phyloP scores from a whole-genome alignment of 2,329 filamentous ascomycete species.

The Sporothrix globosa region DNA sequence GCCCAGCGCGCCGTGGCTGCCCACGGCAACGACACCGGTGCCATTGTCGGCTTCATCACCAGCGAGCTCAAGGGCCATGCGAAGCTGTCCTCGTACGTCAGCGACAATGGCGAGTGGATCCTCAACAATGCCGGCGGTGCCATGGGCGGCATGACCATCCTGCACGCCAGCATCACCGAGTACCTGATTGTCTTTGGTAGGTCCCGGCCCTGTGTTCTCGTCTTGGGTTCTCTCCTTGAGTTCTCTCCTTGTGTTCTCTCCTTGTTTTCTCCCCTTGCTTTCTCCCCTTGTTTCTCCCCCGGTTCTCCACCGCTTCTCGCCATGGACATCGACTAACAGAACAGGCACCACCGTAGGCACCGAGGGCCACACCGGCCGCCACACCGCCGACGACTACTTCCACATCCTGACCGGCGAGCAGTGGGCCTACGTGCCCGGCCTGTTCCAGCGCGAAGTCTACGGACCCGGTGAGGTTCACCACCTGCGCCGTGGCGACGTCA shows the following conservation, averaged over 20 bases:
- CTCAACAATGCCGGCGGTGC: conserved; percentile 92
- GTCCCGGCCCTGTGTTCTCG: conserved; percentile 33
- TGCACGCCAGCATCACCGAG: conserved; percentile 85
- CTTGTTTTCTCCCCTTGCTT: background rate
- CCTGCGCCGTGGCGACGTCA: conserved; percentile 69
- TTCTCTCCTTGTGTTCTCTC: no score
- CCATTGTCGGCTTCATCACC: conserved; percentile 71
- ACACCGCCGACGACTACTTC: conserved; percentile 94
- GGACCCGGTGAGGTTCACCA: conserved; percentile 71
- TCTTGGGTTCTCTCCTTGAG: no score
- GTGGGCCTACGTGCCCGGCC: conserved; percentile 71
- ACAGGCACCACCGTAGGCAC: conserved; percentile 74
- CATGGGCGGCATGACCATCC: conserved; percentile 90
- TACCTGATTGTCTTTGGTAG: conserved; percentile 85
- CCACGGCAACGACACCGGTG: conserved; percentile 75
- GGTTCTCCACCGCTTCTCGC: background rate
- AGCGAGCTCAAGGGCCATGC: conserved; percentile 63
- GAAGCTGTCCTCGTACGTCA: conserved; percentile 60
- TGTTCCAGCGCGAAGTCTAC: conserved; percentile 71
- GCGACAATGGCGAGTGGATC: conserved; percentile 77
- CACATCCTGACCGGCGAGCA: conserved; percentile 82
- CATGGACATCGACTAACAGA: conserved; percentile 33
- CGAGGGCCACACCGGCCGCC: conserved; percentile 83
- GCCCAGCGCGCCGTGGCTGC: conserved; percentile 65
- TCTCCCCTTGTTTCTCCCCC: background rate